Percentiles rank a stretch among this genome's conserved stretches.
Evolutionary conservation across 306 rosid species (phyloP).

Genomic region (Malus asiatica): DNA sequence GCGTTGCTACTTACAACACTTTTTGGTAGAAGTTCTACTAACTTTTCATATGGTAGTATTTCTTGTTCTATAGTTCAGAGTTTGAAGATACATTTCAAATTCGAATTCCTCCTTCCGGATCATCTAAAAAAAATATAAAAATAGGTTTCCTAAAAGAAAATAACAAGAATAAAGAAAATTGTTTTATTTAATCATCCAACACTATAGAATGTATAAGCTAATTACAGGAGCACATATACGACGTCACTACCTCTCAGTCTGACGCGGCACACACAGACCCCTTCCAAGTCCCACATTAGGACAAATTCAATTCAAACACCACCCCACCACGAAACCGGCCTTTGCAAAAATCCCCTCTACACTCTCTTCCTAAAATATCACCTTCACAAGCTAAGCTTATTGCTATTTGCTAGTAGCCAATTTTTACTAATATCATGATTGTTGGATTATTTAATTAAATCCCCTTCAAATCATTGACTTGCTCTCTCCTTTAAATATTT

Average conservation of each 20-base stretch:
- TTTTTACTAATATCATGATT: not conserved
- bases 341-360: not conserved
- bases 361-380: not conserved
- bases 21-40: too few species aligned
- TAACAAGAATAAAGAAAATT: not conserved
- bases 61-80: not conserved
- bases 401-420: conserved; percentile 11
- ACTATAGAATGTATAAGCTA: not conserved
- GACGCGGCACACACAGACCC: conserved; percentile 6
- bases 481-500: conserved; percentile 12
- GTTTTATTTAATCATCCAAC: not conserved
- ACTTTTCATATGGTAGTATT: not conserved
- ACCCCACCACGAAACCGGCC: conserved; percentile 21
- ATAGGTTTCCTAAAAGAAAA: too few species aligned
- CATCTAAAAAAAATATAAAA: not conserved
- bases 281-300: conserved; percentile 12
- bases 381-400: not conserved
- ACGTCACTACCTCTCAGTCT: not conserved
- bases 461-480: conserved; percentile 16
- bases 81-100: not conserved
- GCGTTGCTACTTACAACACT: too few species aligned
- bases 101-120: not conserved
- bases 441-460: not conserved
- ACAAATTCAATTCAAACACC: conserved; percentile 13
- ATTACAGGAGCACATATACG: not conserved